phyloP scores from a whole-genome alignment of 768 basidiomycete genomes.

The Psilocybe tampanensis region DNA sequence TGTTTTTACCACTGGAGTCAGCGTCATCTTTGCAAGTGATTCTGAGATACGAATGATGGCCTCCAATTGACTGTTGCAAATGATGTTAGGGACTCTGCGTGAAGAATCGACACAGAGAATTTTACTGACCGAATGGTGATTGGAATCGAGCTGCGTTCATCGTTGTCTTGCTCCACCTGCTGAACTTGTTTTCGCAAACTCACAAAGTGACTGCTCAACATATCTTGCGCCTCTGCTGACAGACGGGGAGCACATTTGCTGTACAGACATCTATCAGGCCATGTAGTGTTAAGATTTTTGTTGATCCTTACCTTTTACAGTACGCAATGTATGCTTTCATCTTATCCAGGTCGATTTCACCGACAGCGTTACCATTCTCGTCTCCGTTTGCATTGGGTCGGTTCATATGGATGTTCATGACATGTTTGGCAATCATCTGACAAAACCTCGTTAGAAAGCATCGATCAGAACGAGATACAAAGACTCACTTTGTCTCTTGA shows the following conservation, averaged over 20 bases:
- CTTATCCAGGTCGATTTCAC: conserved; percentile 94
- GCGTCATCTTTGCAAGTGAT: conserved; percentile 91
- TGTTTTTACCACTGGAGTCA: conserved; percentile 82
- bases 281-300: background rate
- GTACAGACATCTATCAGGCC: background rate
- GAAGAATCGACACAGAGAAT: background rate
- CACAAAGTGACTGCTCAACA: conserved; percentile 96
- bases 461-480: conserved; percentile 1
- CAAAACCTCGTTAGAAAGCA: conserved; percentile 2
- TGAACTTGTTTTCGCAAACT: conserved; percentile 91
- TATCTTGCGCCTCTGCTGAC: conserved; percentile 92
- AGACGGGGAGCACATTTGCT: conserved; percentile 97
- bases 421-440: conserved; percentile 93
- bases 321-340: conserved; percentile 98
- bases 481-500: conserved; percentile 77
- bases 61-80: conserved; percentile 77
- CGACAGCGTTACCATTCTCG: conserved; percentile 67
- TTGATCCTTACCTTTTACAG: conserved; percentile 81
- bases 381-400: conserved; percentile 66
- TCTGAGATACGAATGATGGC: conserved; percentile 99
- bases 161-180: conserved; percentile 94
- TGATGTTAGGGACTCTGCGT: conserved; percentile 1
- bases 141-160: conserved; percentile 96
- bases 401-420: conserved; percentile 99
- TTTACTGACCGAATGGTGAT: conserved; percentile 88